These are phyloP conservation scores for Clavispora carvajalis DNA, from an alignment of 805 yeast species.

Conservation along the genomic window DNA sequence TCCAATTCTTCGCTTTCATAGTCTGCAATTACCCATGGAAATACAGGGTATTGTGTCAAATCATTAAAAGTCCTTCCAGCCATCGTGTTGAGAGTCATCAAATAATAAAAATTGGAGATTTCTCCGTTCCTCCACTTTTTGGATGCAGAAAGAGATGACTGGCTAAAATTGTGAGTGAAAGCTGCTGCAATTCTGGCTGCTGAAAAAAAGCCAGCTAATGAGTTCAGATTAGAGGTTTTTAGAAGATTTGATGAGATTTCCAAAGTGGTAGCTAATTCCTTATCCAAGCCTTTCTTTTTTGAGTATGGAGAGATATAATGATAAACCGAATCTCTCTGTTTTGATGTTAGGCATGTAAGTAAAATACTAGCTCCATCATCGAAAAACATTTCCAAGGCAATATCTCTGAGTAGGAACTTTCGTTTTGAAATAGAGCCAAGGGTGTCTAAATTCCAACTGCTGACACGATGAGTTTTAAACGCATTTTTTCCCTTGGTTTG, in stretches of 20 bases:
- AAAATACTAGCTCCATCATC: constrained; percentile 66
- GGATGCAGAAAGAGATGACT: constrained; percentile 38
- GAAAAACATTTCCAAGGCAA: constrained; percentile 74
- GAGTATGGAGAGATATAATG: constrained; percentile 44
- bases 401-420: constrained; percentile 72
- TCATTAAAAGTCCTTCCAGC: constrained; percentile 91
- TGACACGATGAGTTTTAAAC: constrained; percentile 39
- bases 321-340: constrained; percentile 53
- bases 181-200: constrained; percentile 29
- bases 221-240: constrained; percentile 8
- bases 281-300: constrained; percentile 46
- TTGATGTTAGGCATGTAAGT: constrained; percentile 54
- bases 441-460: constrained; percentile 56
- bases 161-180: constrained; percentile 28
- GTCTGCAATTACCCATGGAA: constrained; percentile 88
- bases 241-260: constrained; percentile 38
- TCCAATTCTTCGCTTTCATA: constrained; percentile 70
- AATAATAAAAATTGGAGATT: constrained; percentile 76
- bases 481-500: constrained; percentile 28
- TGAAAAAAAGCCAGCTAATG: constrained; percentile 14
- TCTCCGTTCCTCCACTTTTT: constrained; percentile 72
- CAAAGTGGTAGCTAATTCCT: constrained; percentile 50
- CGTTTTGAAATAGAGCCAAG: constrained; percentile 66
- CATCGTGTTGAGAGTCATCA: constrained; percentile 73
- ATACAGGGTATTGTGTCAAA: constrained; percentile 84